Evolutionary conservation across 768 basidiomycete genomes (phyloP), one percentile per base, ranked within the genome.

Genomic region (Amanita thiersii): DNA sequence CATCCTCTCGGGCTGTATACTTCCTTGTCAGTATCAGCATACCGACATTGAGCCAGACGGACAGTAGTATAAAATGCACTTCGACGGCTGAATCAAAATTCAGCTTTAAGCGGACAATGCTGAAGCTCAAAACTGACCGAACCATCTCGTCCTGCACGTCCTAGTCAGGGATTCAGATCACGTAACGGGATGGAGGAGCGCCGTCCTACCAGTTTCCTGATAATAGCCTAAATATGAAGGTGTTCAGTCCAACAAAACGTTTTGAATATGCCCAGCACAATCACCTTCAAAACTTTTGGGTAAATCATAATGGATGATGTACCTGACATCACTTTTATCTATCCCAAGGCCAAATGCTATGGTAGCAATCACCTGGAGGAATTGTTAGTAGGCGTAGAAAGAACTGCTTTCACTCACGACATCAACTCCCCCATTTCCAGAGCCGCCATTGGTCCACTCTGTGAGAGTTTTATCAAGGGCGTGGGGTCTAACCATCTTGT

Each of bases 301-400:
- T 12, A 89, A 58, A 56, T 89, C 86, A 47, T 75, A 88, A 52
- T 90, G 87, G 30, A 90, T 77, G 31, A 88, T 75, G 50, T 86
- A 89, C 26, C 85, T 69, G 39, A 86, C 84, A 47, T 87, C 80
- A 14, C 73, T 64, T 61, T 89, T 90, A 55, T 91, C 86, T 33
- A 91, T 89, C 1, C 87, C 87, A 63, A 89, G 78, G 2, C 88
- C 88, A 50, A 90, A 91, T 3, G 87, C 87, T 37, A 90, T 75
- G 0, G 86, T 86, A 7, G 84, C 84, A 18, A 84, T 78, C 31
- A 86, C 80, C 81, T 84, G 30, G 5, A 24, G 30, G 1, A 5
- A 33, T 20, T 3, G 9, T 3, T 14, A 32, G 37, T 15, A 39
- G 15, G 34, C 12, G 17, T 31, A 7, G 14, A 37, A 25, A 9